These are phyloP conservation scores for Ceratocystis cubensis DNA, from an alignment of 2,329 filamentous ascomycete genomes.

Conservation along the genomic window DNA sequence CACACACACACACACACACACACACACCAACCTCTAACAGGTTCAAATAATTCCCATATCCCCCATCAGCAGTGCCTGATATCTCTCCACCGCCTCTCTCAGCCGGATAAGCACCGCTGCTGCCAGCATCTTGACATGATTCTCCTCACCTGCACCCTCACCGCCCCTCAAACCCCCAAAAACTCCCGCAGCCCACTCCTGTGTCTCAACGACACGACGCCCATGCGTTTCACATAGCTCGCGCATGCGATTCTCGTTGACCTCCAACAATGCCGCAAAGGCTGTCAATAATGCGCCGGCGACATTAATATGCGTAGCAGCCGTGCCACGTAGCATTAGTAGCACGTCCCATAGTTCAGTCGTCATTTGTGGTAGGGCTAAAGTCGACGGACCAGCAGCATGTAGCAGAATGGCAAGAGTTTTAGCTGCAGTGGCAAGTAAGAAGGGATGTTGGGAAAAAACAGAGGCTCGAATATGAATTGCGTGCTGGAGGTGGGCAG, in stretches of 20 bases:
- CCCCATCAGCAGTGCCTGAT: constrained; percentile 64
- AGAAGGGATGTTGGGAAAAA: constrained; percentile 58
- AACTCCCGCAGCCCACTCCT: constrained; percentile 69
- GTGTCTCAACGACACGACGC: constrained; percentile 68
- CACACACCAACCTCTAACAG: background rate
- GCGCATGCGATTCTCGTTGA: constrained; percentile 61
- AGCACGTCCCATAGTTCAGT: constrained; percentile 75
- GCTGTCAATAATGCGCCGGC: constrained; percentile 66
- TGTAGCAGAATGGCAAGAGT: constrained; percentile 75
- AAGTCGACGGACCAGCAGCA: constrained; percentile 66
- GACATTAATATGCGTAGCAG: constrained; percentile 51
- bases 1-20: background rate
- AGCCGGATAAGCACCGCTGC: constrained; percentile 66
- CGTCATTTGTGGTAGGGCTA: constrained; percentile 67
- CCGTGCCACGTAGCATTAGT: constrained; percentile 50
- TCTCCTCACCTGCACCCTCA: constrained; percentile 52
- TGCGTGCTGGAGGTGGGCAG: constrained; percentile 63
- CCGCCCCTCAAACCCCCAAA: constrained; percentile 48
- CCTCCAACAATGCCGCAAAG: constrained; percentile 66
- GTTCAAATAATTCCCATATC: constrained; percentile 29
- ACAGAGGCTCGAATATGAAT: constrained; percentile 35
- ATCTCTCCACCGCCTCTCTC: constrained; percentile 69
- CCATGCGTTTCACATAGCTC: constrained; percentile 62
- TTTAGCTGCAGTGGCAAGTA: constrained; percentile 70
- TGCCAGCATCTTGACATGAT: constrained; percentile 64